Evolutionary conservation across 1,139 yeast genomes (phyloP).

Genomic region (Casaregolazyma suthepensis): DNA sequence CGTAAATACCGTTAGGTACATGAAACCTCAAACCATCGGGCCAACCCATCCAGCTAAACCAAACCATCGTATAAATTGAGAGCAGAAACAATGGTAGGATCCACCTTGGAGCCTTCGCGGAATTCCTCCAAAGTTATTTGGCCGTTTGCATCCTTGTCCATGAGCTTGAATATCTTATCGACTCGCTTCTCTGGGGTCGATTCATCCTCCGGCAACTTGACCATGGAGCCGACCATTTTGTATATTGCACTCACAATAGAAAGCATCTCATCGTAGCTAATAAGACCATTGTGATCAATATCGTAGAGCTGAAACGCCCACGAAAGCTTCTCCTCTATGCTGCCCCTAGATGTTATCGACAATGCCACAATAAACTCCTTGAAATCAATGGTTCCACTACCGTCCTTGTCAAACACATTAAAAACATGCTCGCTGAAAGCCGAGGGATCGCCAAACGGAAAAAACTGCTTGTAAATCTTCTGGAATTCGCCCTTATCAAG

Average conservation of each 20-base stretch:
- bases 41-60: constrained; percentile 29
- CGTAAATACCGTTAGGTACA: neutral
- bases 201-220: constrained; percentile 84
- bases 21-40: too few relatives aligned
- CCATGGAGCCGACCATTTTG: constrained; percentile 96
- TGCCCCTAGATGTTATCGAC: constrained; percentile 84
- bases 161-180: constrained; percentile 64
- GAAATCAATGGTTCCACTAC: constrained; percentile 79
- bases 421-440: constrained; percentile 87
- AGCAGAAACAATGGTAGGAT: constrained; percentile 76
- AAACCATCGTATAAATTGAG: constrained; percentile 57
- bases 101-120: constrained; percentile 70
- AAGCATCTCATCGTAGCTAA: constrained; percentile 72
- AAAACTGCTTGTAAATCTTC: constrained; percentile 89
- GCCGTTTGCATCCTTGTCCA: constrained; percentile 66
- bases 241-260: constrained; percentile 78
- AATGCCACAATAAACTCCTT: constrained; percentile 87
- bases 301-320: constrained; percentile 87
- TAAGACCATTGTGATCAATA: constrained; percentile 66
- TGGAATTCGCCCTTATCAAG: constrained; percentile 82
- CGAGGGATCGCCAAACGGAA: constrained; percentile 96
- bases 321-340: constrained; percentile 73
- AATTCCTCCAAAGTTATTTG: constrained; percentile 77
- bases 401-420: constrained; percentile 80
- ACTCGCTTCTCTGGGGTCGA: constrained; percentile 87